These are phyloP conservation scores for Lasiodiplodia gonubiensis DNA, from an alignment of 2,329 filamentous ascomycete genomes.

Conservation along the genomic window DNA sequence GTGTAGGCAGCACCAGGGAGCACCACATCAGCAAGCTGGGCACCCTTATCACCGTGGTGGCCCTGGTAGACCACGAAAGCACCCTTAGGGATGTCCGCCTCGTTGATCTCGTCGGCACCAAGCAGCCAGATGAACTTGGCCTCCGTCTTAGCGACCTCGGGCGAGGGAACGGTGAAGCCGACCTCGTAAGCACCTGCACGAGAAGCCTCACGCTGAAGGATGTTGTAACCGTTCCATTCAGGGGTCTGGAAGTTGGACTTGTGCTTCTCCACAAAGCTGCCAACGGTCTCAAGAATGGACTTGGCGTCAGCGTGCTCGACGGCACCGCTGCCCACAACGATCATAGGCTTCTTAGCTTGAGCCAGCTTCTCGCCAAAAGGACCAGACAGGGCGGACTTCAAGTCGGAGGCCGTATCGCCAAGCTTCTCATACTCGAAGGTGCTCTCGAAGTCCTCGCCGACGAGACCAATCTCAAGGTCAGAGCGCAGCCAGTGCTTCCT, in stretches of 20 bases:
- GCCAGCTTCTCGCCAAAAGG: slow-evolving; percentile 92
- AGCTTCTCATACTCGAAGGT: slow-evolving; percentile 96
- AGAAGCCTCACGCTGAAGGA: slow-evolving; percentile 91
- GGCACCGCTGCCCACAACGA: slow-evolving; percentile 90
- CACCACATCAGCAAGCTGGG: slow-evolving; percentile 89
- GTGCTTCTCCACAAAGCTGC: slow-evolving; percentile 91
- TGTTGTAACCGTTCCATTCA: slow-evolving; percentile 98
- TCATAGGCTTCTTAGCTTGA: slow-evolving; percentile 90
- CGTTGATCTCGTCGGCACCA: slow-evolving; percentile 87
- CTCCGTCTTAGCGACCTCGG: slow-evolving; percentile 79
- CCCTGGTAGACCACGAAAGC: slow-evolving; percentile 98
- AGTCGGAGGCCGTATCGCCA: slow-evolving; percentile 74
- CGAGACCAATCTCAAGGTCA: slow-evolving; percentile 87
- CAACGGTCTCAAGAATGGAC: slow-evolving; percentile 89
- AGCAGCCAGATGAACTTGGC: slow-evolving; percentile 97
- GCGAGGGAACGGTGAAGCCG: slow-evolving; percentile 87
- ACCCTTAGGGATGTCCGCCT: slow-evolving; percentile 88
- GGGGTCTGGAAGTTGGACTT: slow-evolving; percentile 82
- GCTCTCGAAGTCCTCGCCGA: slow-evolving; percentile 89
- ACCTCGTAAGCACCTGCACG: slow-evolving; percentile 93
- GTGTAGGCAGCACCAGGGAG: slow-evolving; percentile 96
- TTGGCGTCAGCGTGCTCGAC: slow-evolving; percentile 91
- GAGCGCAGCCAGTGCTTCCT: slow-evolving; percentile 97
- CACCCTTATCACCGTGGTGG: slow-evolving; percentile 93
- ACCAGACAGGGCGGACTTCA: slow-evolving; percentile 85